A percentile compares a stretch with the other conserved stretches of the same genome.
These are phyloP conservation scores for Sphenostylis stenocarpa DNA, from an alignment of 306 rosid genomes.

Conservation along the genomic window DNA sequence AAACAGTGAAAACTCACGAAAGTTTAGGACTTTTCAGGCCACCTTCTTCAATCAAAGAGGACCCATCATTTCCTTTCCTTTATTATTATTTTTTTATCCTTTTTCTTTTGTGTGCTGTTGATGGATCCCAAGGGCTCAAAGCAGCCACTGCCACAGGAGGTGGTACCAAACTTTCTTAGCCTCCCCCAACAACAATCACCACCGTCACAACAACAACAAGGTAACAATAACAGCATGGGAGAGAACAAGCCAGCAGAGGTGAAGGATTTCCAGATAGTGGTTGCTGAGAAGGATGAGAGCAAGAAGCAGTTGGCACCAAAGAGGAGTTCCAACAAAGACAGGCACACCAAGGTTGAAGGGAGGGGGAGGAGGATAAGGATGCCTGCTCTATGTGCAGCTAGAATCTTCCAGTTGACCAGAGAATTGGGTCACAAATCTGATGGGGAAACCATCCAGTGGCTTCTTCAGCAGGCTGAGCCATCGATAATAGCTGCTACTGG, in stretches of 20 bases:
- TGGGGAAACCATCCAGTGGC: slow-evolving; percentile 99
- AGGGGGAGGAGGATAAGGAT: slow-evolving; percentile 94
- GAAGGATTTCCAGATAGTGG: slow-evolving; percentile 76
- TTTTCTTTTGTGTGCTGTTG: slow-evolving; percentile 42
- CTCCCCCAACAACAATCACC: slow-evolving; percentile 41
- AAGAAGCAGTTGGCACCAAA: slow-evolving; percentile 88
- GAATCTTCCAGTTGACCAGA: slow-evolving; percentile 88
- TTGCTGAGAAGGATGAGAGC: slow-evolving; percentile 62
- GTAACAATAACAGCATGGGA: slow-evolving; percentile 50
- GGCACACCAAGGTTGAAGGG: slow-evolving; percentile 97
- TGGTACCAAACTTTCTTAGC: slow-evolving; percentile 56
- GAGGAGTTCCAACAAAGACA: slow-evolving; percentile 86
- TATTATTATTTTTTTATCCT: not conserved
- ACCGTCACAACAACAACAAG: not conserved
- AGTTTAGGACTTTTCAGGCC: slow-evolving; percentile 76
- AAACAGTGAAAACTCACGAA: slow-evolving; percentile 89
- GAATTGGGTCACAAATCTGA: slow-evolving; percentile 98
- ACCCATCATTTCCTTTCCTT: slow-evolving; percentile 38
- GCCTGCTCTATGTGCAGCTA: slow-evolving; percentile 95
- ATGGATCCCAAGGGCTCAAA: slow-evolving; percentile 98
- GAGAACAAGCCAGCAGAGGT: slow-evolving; percentile 68
- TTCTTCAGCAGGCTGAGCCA: slow-evolving; percentile 87
- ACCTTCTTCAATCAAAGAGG: slow-evolving; percentile 71
- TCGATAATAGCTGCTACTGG: slow-evolving; percentile 91
- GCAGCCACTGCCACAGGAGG: slow-evolving; percentile 47